Base-by-base conservation (phyloP, 352 stramenopile species). In the Phytophthora ohioensis region DNA sequence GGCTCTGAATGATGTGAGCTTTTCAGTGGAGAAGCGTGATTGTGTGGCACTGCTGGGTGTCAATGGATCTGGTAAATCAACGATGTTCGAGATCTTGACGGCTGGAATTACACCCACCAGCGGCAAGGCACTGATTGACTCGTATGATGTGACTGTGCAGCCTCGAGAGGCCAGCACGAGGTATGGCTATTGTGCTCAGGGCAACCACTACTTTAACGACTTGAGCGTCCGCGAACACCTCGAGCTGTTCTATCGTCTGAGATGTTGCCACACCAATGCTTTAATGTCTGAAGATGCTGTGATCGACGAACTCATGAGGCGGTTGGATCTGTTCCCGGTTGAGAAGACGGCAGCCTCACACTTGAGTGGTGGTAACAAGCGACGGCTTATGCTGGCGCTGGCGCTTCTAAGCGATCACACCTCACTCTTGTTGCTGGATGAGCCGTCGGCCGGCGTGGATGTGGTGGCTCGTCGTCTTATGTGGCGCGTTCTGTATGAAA, bases 31-130 rank as follows among this genome's bases (percentile, higher is more conserved):
- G 41, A 79, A 82, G 31, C 88, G 94, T 17, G 90, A 98, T 64
- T 95, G 95, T 55, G 93, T 99, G 15, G 95, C 94, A 2, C 65
- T 99, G 4, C 73, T 99, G 12, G 96, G 97, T 3, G 90, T 97
- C 46, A 99, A 99, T 73, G 97, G 96, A 3, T 96, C 94, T 13
- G 95, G 96, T n/a, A 99, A 99, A 74, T 99, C 97, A 15, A 99
- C 97, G 3, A 98, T 97, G 51, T 99, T 99, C 64, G 87, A 94
- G 60, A 98, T 99, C 54, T 69, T 99, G 21, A 99, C 97, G 11
- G 96, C 93, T 30, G 91, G 96, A 32, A 78, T 97, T 42, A 75
- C 82, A 15, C 91, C 96, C 1, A 97, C 88, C 0, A 69, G 46
- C 15, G 91, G 91, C 5, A 76, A 68, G 8, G 88, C 81, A 6